These are phyloP conservation scores for Termitomyces sp. DNA, from an alignment of 768 basidiomycete species.

Conservation along the genomic window DNA sequence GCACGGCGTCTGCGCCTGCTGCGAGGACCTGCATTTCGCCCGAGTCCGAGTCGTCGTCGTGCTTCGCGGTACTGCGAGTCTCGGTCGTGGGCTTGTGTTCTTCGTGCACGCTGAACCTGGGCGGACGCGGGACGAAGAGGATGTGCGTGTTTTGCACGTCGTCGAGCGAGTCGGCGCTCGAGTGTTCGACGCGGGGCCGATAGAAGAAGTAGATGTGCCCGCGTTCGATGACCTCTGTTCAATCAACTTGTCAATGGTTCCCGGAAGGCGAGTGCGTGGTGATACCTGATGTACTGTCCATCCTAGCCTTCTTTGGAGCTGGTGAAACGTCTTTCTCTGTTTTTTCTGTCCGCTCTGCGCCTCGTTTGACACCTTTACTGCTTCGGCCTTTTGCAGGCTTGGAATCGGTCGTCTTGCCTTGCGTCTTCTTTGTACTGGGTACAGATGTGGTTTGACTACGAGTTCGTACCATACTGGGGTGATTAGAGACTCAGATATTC, in stretches of 20 bases:
- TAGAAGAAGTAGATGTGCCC: slow-evolving; percentile 65
- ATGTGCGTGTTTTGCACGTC: slow-evolving; percentile 53
- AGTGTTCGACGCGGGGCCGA: slow-evolving; percentile 44
- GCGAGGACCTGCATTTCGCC: slow-evolving; percentile 35
- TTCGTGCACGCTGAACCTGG: slow-evolving; percentile 28
- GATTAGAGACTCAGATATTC: background rate
- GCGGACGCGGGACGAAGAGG: slow-evolving; percentile 51
- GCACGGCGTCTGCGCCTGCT: slow-evolving; percentile 44
- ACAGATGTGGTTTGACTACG: background rate
- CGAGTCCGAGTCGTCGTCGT: slow-evolving; percentile 19
- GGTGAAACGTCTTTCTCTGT: slow-evolving; percentile 14
- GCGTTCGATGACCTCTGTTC: slow-evolving; percentile 43
- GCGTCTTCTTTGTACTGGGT: too few species aligned
- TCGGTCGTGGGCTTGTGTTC: background rate
- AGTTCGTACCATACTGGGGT: background rate
- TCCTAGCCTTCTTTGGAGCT: slow-evolving; percentile 20
- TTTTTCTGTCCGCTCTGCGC: background rate
- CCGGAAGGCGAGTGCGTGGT: background rate
- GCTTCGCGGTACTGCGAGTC: slow-evolving; percentile 14
- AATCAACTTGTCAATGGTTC: background rate
- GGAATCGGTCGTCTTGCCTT: background rate
- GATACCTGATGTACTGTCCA: slow-evolving; percentile 12
- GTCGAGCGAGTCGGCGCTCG: background rate
- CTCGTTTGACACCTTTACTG: background rate
- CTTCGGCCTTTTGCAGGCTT: background rate